These are phyloP conservation scores for Paraconiothyrium sp. DNA, from an alignment of 2,329 filamentous ascomycete species.

Conservation along the genomic window DNA sequence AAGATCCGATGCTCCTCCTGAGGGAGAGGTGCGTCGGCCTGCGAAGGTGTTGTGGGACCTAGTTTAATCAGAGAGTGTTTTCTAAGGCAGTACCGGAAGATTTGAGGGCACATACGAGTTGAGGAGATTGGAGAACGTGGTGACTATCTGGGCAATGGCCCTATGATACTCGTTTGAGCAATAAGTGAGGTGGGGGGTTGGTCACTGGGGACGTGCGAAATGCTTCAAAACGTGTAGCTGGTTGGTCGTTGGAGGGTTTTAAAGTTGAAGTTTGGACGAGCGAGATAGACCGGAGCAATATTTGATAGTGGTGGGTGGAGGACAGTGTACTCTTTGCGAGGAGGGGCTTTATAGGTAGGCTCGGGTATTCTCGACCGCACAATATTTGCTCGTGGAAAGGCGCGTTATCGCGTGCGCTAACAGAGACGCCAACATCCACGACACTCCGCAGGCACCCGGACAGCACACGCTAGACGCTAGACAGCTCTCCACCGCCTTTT, in stretches of 20 bases:
- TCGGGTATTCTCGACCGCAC: constrained; percentile 14
- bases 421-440: constrained; percentile 1
- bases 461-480: constrained; percentile 9
- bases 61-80: constrained; percentile 22
- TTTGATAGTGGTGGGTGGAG: not conserved
- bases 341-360: constrained; percentile 8
- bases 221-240: not conserved
- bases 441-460: constrained; percentile 9
- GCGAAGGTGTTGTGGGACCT: constrained; percentile 97
- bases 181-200: constrained; percentile 23
- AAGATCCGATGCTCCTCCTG: constrained; percentile 77
- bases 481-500: constrained; percentile 15
- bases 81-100: not conserved
- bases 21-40: constrained; percentile 90
- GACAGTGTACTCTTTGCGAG: not conserved
- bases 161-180: constrained; percentile 33
- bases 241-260: not conserved
- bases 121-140: constrained; percentile 98
- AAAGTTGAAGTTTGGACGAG: not conserved
- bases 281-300: not conserved
- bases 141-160: constrained; percentile 70
- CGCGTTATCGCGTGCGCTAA: constrained; percentile 14
- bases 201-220: constrained; percentile 18
- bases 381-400: not conserved
- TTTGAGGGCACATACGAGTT: constrained; percentile 78